Evolutionary conservation across 2,329 filamentous ascomycete genomes (phyloP).

Genomic region (Penicillium capsulatum): DNA sequence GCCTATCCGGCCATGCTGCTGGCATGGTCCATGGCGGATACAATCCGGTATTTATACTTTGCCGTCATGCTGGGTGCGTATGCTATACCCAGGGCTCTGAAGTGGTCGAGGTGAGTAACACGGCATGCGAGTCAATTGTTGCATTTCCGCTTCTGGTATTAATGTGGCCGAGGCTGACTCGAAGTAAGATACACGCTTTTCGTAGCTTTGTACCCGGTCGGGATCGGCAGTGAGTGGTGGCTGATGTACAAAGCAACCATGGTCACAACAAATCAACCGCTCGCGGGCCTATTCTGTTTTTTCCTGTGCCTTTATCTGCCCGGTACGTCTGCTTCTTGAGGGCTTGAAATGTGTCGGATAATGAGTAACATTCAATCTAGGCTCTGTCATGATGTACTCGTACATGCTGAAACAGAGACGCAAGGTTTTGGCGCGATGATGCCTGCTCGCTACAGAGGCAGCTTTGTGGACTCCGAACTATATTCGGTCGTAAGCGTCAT

Average conservation of each 20-base stretch:
- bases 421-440: conserved; percentile 14
- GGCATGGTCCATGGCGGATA: conserved; percentile 28
- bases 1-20: conserved; percentile 26
- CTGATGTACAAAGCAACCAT: conserved; percentile 25
- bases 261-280: conserved; percentile 6
- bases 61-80: conserved; percentile 18
- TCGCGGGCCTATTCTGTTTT: conserved; percentile 23
- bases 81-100: conserved; percentile 13
- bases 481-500: too few species aligned
- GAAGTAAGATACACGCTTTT: conserved; percentile 28
- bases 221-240: conserved; percentile 30
- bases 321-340: conserved; percentile 15
- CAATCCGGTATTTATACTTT: conserved; percentile 27
- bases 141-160: not conserved
- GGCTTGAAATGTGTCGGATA: not conserved
- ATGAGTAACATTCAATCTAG: conserved; percentile 5
- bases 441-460: too few species aligned
- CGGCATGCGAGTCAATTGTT: conserved; percentile 15
- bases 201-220: conserved; percentile 25
- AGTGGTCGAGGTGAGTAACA: conserved; percentile 9
- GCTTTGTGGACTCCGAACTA: too few species aligned
- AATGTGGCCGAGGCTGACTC: not conserved
- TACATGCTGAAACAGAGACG: conserved; percentile 30
- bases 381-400: conserved; percentile 31
- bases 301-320: conserved; percentile 28